These are phyloP conservation scores for Rubroshorea leprosula DNA, from an alignment of 345 rosid genomes.

Conservation along the genomic window DNA sequence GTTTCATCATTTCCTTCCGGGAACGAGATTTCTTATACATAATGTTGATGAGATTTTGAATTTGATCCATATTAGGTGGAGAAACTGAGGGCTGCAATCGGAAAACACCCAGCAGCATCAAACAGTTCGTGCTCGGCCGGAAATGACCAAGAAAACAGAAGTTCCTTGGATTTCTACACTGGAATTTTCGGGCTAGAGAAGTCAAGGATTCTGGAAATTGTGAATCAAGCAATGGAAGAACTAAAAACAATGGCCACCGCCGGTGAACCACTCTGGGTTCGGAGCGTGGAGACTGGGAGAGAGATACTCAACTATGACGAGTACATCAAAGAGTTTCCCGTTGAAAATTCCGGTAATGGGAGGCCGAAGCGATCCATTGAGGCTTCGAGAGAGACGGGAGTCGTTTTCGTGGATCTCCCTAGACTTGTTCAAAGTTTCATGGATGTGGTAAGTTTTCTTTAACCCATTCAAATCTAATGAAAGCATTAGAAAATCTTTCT, in stretches of 20 bases:
- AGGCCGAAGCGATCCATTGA: conserved; percentile 63
- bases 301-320: conserved; percentile 95
- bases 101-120: conserved; percentile 43
- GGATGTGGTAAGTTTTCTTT: conserved; percentile 57
- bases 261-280: conserved; percentile 75
- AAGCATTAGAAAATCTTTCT: no score
- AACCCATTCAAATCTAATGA: no score
- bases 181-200: conserved; percentile 80
- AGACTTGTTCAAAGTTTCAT: conserved; percentile 73
- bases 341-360: conserved; percentile 33
- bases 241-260: conserved; percentile 76
- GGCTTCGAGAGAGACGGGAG: conserved; percentile 78
- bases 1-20: no score
- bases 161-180: conserved; percentile 71
- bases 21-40: no score
- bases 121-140: conserved; percentile 54
- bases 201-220: conserved; percentile 62
- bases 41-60: no score
- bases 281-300: conserved; percentile 86
- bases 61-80: conserved; percentile 73
- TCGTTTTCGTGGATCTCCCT: conserved; percentile 78
- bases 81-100: conserved; percentile 58
- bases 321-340: conserved; percentile 67
- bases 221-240: conserved; percentile 75
- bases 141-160: conserved; percentile 54